Conservation (phyloP, 495 filamentous ascomycete species). For the Chaetomium fimeti region DNA sequence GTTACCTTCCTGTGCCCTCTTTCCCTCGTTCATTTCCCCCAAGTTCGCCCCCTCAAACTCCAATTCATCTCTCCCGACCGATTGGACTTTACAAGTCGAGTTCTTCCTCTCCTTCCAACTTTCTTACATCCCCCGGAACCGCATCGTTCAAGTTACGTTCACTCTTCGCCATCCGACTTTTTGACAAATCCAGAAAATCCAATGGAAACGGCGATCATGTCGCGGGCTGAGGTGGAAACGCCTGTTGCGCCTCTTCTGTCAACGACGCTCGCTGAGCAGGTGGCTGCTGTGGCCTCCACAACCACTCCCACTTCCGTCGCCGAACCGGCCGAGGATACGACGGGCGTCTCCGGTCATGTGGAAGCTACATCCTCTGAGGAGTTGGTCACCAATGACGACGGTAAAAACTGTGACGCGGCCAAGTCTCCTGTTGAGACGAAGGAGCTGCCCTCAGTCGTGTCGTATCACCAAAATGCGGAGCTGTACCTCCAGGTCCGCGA, state of each 20-base stretch:
- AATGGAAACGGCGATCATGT: not conserved
- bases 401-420: not conserved
- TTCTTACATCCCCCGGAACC: not conserved
- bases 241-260: not conserved
- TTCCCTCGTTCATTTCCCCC: not conserved
- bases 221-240: not conserved
- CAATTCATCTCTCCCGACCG: no score
- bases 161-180: not conserved
- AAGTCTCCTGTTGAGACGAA: not conserved
- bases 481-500: conserved; percentile 18
- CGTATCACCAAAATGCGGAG: conserved; percentile 28
- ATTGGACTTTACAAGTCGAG: no score
- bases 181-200: not conserved
- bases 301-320: not conserved
- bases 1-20: no score
- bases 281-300: not conserved
- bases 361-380: not conserved
- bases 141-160: not conserved
- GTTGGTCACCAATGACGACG: not conserved
- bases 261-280: not conserved
- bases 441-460: not conserved
- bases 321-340: not conserved
- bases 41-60: no score
- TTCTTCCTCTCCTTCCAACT: not conserved
- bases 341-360: not conserved